phyloP scores from a whole-genome alignment of 306 rosid genomes.

The Vigna reflexopilosa region DNA sequence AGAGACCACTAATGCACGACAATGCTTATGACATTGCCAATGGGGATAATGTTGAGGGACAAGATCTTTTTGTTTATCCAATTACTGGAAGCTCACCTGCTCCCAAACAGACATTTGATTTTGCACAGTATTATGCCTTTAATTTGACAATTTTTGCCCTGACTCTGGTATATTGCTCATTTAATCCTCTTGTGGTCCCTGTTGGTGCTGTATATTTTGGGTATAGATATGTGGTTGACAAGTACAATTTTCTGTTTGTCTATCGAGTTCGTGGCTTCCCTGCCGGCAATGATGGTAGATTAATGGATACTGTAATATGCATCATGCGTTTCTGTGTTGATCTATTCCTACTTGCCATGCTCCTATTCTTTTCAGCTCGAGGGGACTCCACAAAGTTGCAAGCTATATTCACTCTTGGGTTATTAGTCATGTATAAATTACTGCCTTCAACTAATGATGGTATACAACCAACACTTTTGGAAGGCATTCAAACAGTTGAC shows the following conservation, averaged over 20 bases:
- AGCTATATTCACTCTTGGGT: slow-evolving; percentile 93
- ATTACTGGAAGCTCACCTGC: slow-evolving; percentile 79
- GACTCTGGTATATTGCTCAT: slow-evolving; percentile 85
- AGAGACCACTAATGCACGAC: slow-evolving; percentile 68
- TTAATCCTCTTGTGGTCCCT: slow-evolving; percentile 91
- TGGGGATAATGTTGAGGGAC: slow-evolving; percentile 64
- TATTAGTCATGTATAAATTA: slow-evolving; percentile 73
- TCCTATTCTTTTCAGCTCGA: slow-evolving; percentile 86
- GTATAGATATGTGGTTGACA: slow-evolving; percentile 92
- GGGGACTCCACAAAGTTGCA: slow-evolving; percentile 95
- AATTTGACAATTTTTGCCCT: slow-evolving; percentile 93
- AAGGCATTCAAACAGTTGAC: slow-evolving; percentile 81
- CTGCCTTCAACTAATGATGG: slow-evolving; percentile 74
- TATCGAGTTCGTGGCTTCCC: slow-evolving; percentile 94
- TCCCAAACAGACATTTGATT: slow-evolving; percentile 92
- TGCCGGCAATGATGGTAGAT: slow-evolving; percentile 94
- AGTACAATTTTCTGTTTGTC: slow-evolving; percentile 91
- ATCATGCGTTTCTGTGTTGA: slow-evolving; percentile 95
- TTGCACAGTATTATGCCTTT: slow-evolving; percentile 95
- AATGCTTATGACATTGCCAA: slow-evolving; percentile 58
- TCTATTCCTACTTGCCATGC: slow-evolving; percentile 85
- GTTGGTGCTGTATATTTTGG: slow-evolving; percentile 92
- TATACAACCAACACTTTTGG: slow-evolving; percentile 67
- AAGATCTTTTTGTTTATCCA: slow-evolving; percentile 82
- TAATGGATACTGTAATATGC: slow-evolving; percentile 85